These are phyloP conservation scores for Cladosporium sp. DNA, from an alignment of 2,329 filamentous ascomycete genomes.

Conservation along the genomic window DNA sequence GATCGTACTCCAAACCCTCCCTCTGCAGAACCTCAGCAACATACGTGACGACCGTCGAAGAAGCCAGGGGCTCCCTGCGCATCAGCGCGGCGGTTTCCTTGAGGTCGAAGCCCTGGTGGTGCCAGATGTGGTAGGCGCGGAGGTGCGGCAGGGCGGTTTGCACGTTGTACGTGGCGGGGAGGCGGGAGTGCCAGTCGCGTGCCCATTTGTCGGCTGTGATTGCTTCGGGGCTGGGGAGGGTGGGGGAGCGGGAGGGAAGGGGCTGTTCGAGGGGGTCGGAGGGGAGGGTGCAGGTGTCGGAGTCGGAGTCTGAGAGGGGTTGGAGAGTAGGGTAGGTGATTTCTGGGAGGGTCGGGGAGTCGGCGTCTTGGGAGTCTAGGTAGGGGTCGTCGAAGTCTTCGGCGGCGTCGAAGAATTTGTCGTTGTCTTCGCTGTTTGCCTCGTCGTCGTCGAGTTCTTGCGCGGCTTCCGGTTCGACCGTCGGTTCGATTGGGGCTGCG, in stretches of 20 bases:
- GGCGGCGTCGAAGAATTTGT: slow-evolving; percentile 32
- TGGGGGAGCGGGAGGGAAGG: not conserved
- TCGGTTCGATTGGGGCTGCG: slow-evolving; percentile 14
- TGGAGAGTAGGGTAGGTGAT: slow-evolving; percentile 14
- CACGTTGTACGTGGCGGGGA: slow-evolving; percentile 11
- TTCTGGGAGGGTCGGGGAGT: slow-evolving; percentile 2
- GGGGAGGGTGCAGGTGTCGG: not conserved
- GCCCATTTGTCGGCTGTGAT: slow-evolving; percentile 19
- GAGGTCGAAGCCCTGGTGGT: slow-evolving; percentile 48
- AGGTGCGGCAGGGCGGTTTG: slow-evolving; percentile 14
- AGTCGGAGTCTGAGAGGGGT: not conserved
- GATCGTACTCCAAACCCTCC: slow-evolving; percentile 49
- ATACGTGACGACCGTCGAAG: slow-evolving; percentile 53
- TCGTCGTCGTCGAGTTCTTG: slow-evolving; percentile 22
- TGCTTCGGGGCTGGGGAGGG: slow-evolving; percentile 11
- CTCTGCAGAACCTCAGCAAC: slow-evolving; percentile 52
- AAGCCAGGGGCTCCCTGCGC: slow-evolving; percentile 55
- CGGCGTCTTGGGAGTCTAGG: slow-evolving; percentile 12
- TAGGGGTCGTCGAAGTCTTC: slow-evolving; percentile 20
- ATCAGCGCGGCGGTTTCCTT: slow-evolving; percentile 50
- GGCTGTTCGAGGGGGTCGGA: not conserved
- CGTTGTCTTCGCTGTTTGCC: slow-evolving; percentile 18
- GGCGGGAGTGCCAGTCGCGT: slow-evolving; percentile 8
- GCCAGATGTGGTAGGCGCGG: slow-evolving; percentile 62
- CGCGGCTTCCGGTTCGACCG: slow-evolving; percentile 15